Conservation (phyloP, 2,329 filamentous ascomycete genomes). For the Cordyceps fumosorosea region DNA sequence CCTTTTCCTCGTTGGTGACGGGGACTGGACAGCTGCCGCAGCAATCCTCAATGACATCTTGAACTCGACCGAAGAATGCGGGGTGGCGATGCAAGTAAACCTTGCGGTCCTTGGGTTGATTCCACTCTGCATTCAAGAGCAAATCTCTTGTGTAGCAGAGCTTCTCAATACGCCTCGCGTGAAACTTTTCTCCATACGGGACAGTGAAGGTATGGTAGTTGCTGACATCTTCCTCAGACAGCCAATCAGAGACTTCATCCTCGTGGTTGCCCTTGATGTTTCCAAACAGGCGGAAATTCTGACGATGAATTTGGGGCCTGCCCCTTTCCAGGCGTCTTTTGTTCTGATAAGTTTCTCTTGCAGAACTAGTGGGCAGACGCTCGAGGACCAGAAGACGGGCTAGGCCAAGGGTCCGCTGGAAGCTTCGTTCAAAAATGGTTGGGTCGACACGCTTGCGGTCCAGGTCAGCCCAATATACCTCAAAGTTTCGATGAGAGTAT, state of each 20-base stretch:
- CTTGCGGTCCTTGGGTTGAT: conserved; percentile 65
- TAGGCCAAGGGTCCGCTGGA: conserved; percentile 67
- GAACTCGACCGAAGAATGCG: conserved; percentile 71
- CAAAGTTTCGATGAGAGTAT: conserved; percentile 78
- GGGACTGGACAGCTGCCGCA: conserved; percentile 72
- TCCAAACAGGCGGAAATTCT: conserved; percentile 41
- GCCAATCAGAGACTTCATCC: conserved; percentile 80
- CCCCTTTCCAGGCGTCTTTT: conserved; percentile 67
- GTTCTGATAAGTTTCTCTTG: conserved; percentile 64
- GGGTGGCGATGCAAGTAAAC: conserved; percentile 78
- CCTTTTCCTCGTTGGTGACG: conserved; percentile 62
- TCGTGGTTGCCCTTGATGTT: conserved; percentile 74
- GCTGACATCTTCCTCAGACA: conserved; percentile 67
- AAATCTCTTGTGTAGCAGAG: conserved; percentile 76
- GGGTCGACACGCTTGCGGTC: conserved; percentile 73
- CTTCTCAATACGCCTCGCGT: conserved; percentile 70
- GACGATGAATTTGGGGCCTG: conserved; percentile 48
- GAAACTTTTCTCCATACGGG: conserved; percentile 56
- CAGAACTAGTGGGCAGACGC: conserved; percentile 60
- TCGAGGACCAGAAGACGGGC: conserved; percentile 76
- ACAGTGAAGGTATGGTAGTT: conserved; percentile 74
- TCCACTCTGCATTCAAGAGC: conserved; percentile 82
- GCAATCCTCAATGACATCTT: conserved; percentile 73
- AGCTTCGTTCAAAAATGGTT: conserved; percentile 79
- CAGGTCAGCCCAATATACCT: conserved; percentile 71